Evolutionary conservation across 2,329 filamentous ascomycete species (phyloP), one percentile per base, ranked within the genome.

Genomic region (Xylaria sp.): DNA sequence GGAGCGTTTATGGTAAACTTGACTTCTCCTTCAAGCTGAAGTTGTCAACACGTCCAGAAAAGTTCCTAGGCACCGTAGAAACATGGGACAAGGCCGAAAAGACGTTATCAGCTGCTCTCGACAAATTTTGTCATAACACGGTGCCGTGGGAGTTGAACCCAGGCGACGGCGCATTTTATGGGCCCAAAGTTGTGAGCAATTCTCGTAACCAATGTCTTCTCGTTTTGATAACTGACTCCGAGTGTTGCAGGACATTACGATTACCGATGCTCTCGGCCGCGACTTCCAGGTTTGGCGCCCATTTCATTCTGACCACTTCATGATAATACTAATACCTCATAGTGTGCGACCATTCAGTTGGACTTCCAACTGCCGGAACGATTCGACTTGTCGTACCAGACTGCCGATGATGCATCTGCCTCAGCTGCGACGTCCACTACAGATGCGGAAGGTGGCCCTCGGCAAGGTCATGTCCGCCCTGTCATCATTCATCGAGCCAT

Each of bases 111-210:
- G 86, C 90, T 69, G 93, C 94, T 20, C 86, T 99, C 58, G 88
- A 96, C 72, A 87, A 90, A 71, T 98, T 97, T 23, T 80, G 81
- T 65, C 80, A 81, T 23, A 77, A 71, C 53, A 88, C 90, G 68
- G 86, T 89, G 40, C 85, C 89, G 71, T 99, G 96, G 96, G 92
- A 93, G 80, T 85, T 97, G 60, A 97, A 98, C 81, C 92, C 93
- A 68, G 96, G 95, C 66, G 96, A 99, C 76, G 96, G 96, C 78
- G 96, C 96, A 62, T 99, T 98, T 83, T 99, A 99, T 80, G 96
- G 96, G 1, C 96, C 96, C 60, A 99, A 99, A 88, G 97, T 98
- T 75, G 28, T 28, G 28, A 28, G 28, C 28, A 28, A 28, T 28
- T 28, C 28, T 28, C 28, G 28, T 2, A 2, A 28, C 28, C 5